phyloP scores from a whole-genome alignment of 306 rosid genomes.

The Echinosophora koreensis region DNA sequence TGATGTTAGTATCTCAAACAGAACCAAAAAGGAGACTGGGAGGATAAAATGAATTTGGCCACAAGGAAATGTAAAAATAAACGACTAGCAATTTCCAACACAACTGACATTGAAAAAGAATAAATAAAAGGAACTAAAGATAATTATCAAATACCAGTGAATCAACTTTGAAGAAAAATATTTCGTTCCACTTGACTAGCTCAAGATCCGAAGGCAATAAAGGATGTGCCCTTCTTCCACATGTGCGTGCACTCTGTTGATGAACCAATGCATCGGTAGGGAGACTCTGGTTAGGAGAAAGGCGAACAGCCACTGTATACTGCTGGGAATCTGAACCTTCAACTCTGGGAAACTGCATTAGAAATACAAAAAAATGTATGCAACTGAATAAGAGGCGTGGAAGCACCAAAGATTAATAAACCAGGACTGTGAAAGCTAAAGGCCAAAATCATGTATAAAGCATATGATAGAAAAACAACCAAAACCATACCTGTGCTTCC shows the following conservation, averaged over 20 bases:
- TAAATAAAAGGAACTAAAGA: conserved; percentile 26
- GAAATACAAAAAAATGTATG: conserved; percentile 29
- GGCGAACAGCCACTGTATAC: conserved; percentile 77
- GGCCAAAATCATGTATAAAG: conserved; percentile 35
- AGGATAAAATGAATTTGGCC: neutral
- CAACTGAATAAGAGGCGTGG: conserved; percentile 11
- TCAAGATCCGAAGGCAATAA: conserved; percentile 65
- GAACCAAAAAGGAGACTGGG: conserved; percentile 20
- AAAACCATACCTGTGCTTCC: conserved; percentile 76
- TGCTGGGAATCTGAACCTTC: conserved; percentile 73
- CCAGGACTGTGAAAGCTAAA: neutral
- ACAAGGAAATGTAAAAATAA: conserved; percentile 31
- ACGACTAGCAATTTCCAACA: conserved; percentile 12
- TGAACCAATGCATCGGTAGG: conserved; percentile 57
- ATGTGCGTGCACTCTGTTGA: conserved; percentile 91
- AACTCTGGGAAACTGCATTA: conserved; percentile 76
- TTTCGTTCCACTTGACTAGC: conserved; percentile 90
- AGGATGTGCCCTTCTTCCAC: conserved; percentile 73
- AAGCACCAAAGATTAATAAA: conserved; percentile 12
- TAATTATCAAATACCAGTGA: conserved; percentile 65
- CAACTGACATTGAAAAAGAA: conserved; percentile 9
- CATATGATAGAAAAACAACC: conserved; percentile 18
- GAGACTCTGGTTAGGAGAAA: conserved; percentile 63
- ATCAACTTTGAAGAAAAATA: conserved; percentile 94
- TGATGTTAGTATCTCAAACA: conserved; percentile 43